Base-by-base conservation (phyloP, 2,329 filamentous ascomycete species). In the Cryphonectria radicalis region DNA sequence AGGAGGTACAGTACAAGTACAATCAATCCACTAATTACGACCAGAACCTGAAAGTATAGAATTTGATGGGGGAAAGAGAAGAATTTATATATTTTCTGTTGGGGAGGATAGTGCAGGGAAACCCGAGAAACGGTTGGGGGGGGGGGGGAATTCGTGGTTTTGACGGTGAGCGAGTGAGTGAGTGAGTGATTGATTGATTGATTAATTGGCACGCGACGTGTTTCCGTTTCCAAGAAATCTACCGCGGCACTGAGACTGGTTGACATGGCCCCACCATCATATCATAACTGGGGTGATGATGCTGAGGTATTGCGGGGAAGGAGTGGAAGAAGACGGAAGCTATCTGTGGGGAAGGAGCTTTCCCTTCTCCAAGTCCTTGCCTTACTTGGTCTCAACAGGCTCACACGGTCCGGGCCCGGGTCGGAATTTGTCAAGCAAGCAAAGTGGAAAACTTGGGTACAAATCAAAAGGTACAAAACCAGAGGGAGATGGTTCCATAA, bases 181-280 rank as follows among this genome's bases (percentile, higher is more conserved):
- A 28, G 1, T 28, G 28, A 28, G 1, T 28, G 28, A 28, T 28
- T 28, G 28, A 28, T 28, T 28, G 32, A 32, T 32, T 32, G 32
- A 32, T 32, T 32, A 35, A 42, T 22, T 63, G 40, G 59, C 71
- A 73, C 69, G 69, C 71, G 71, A 73, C 69, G 62, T 37, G 42
- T 69, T 73, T 63, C 71, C 66, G 70, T 63, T 66, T 70, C n/a
- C 25, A 11, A 19, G 37, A 19, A 17, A 37, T 35, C n/a, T 50
- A 11, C 37, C 11, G 2, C 37, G 10, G 37, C 11, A 50, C 43
- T 32, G 40, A 55, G 42, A 28, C 32, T 65, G 60, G 35, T 67
- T 14, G 28, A 63, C 60, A 40, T 62, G 53, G 66, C 55, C 64
- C 63, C 64, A 64, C 13, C 46, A 59, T 71, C 63, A 43, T 40